Evolutionary conservation across 2,329 filamentous ascomycete genomes (phyloP).

Genomic region (Penicillium digitatum): DNA sequence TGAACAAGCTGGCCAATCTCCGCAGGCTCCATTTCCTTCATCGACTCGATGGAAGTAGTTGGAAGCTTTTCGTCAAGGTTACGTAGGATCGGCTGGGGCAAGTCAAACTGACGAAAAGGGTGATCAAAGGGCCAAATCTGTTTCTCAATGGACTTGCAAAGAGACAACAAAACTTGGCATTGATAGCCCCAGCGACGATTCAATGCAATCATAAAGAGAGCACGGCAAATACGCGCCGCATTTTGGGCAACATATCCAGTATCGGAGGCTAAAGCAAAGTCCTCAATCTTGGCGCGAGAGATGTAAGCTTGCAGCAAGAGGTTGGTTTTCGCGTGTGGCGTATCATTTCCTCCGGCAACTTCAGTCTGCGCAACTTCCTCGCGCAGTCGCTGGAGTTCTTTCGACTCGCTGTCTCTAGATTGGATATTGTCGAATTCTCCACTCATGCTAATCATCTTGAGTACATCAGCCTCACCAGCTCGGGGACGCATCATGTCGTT

Average conservation of each 20-base stretch:
- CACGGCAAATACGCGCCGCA: constrained; percentile 86
- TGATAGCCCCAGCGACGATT: constrained; percentile 95
- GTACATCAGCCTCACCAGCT: constrained; percentile 82
- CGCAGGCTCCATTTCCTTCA: constrained; percentile 87
- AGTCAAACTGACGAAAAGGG: constrained; percentile 89
- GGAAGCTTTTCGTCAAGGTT: constrained; percentile 78
- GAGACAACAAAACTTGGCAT: constrained; percentile 80
- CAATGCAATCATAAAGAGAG: constrained; percentile 94
- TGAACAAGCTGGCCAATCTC: constrained; percentile 91
- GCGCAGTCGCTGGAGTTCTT: constrained; percentile 73
- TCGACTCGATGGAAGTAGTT: constrained; percentile 68
- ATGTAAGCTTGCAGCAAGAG: constrained; percentile 93
- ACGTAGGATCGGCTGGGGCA: constrained; percentile 76
- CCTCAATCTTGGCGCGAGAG: constrained; percentile 78
- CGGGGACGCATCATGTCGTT: constrained; percentile 87
- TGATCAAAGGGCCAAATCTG: constrained; percentile 94
- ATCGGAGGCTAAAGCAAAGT: constrained; percentile 90
- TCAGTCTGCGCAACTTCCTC: constrained; percentile 71
- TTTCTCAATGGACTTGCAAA: constrained; percentile 97
- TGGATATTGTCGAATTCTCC: constrained; percentile 98
- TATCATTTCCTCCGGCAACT: constrained; percentile 63
- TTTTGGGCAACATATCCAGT: constrained; percentile 95
- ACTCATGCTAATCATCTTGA: constrained; percentile 96
- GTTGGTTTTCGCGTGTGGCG: constrained; percentile 87
- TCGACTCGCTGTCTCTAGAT: constrained; percentile 81